phyloP scores from a whole-genome alignment of 2,329 filamentous ascomycete species.

The Colletotrichum horii region DNA sequence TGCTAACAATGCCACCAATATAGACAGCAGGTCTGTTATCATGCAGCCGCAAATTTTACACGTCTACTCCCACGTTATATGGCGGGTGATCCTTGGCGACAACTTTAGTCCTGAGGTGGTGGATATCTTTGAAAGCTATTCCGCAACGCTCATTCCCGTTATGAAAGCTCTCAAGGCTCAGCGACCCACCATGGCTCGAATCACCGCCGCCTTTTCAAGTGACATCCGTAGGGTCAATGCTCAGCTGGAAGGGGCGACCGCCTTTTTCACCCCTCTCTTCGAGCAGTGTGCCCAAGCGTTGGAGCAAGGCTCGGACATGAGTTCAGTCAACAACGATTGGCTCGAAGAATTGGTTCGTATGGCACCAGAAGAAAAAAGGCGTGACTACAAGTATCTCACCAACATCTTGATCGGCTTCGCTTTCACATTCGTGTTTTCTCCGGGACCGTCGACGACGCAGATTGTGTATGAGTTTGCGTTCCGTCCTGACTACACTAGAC shows the following conservation, averaged over 20 bases:
- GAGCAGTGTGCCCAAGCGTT: neutral
- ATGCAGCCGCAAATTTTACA: conserved; percentile 14
- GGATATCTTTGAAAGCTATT: conserved; percentile 6
- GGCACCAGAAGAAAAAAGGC: conserved; percentile 1
- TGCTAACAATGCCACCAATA: neutral
- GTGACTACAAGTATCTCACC: conserved; percentile 11
- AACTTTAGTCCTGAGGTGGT: neutral
- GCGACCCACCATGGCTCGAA: conserved; percentile 7
- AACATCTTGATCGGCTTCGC: conserved; percentile 15
- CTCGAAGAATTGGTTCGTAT: conserved; percentile 4
- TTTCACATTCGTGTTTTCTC: conserved; percentile 13
- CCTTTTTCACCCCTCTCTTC: neutral
- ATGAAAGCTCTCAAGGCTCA: conserved; percentile 15
- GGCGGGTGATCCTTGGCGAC: conserved; percentile 1
- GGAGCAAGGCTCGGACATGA: neutral
- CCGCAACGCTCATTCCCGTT: conserved; percentile 2
- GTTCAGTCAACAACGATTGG: neutral
- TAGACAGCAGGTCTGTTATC: neutral
- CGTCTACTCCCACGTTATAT: conserved; percentile 14
- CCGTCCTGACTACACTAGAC: neutral
- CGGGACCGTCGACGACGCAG: conserved; percentile 9
- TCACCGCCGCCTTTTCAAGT: conserved; percentile 3
- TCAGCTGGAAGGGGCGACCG: neutral
- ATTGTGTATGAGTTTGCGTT: conserved; percentile 18
- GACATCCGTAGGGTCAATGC: conserved; percentile 5